phyloP scores from a whole-genome alignment of 495 filamentous ascomycete species.

The Lichina pygmaea region DNA sequence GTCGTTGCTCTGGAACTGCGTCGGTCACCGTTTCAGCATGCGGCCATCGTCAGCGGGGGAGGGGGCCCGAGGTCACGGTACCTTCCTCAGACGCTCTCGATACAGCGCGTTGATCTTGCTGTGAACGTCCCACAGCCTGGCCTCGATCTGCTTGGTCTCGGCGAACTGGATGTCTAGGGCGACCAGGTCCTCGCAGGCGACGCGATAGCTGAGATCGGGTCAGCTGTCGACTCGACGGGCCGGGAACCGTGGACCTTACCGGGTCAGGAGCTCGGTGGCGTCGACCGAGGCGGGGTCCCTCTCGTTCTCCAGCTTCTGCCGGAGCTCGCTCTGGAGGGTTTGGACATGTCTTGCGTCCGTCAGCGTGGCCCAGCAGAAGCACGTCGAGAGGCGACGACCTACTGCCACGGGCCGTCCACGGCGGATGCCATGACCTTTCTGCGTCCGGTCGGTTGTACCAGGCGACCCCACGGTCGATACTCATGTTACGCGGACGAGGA shows the following conservation, averaged over 20 bases:
- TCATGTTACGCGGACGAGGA: conserved; percentile 23
- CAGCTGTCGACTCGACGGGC: not conserved
- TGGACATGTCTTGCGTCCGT: conserved; percentile 15
- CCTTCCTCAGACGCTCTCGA: conserved; percentile 29
- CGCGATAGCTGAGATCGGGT: conserved; percentile 27
- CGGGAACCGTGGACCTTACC: conserved; percentile 18
- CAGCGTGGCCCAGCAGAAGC: not conserved
- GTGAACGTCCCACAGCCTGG: conserved; percentile 55
- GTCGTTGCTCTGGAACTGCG: conserved; percentile 23
- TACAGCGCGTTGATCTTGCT: conserved; percentile 49
- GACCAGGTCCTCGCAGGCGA: conserved; percentile 40
- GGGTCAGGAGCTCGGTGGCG: conserved; percentile 26
- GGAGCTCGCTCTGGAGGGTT: conserved; percentile 19
- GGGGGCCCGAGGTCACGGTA: conserved; percentile 9
- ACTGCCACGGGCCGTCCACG: conserved; percentile 24
- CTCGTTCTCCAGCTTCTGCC: conserved; percentile 18
- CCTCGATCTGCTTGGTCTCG: conserved; percentile 31
- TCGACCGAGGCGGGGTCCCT: conserved; percentile 28
- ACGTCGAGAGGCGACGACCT: conserved; percentile 9
- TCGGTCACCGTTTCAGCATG: not conserved
- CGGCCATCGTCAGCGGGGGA: not conserved
- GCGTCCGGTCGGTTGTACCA: conserved; percentile 8
- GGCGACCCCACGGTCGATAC: conserved; percentile 24
- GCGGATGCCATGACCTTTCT: conserved; percentile 18
- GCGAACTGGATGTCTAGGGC: conserved; percentile 50